Percentiles rank a stretch among this genome's conserved stretches.
These are phyloP conservation scores for Huntiella moniliformis DNA, from an alignment of 2,329 filamentous ascomycete genomes.

Conservation along the genomic window DNA sequence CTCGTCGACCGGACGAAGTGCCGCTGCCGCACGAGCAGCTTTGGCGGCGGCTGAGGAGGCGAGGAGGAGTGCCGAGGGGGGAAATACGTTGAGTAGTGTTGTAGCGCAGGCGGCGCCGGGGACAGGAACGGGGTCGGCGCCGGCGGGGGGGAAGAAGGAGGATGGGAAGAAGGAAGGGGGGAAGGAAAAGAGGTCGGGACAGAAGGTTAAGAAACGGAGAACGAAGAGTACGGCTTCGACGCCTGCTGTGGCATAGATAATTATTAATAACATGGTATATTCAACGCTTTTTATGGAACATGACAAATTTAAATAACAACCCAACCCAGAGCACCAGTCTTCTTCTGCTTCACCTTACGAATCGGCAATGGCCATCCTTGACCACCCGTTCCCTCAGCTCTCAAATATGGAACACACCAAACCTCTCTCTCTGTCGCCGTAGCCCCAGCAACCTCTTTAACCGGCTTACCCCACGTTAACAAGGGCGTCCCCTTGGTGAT, in stretches of 20 bases:
- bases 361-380: constrained; percentile 71
- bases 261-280: no score
- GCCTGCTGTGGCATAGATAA: background rate
- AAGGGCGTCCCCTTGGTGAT: constrained; percentile 74
- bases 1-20: constrained; percentile 32
- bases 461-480: constrained; percentile 70
- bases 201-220: constrained; percentile 2
- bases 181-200: constrained; percentile 17
- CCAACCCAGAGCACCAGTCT: constrained; percentile 56
- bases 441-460: constrained; percentile 52
- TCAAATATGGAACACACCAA: constrained; percentile 63
- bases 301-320: constrained; percentile 33
- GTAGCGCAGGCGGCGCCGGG: background rate
- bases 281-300: background rate
- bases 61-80: background rate
- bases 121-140: background rate
- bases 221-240: background rate
- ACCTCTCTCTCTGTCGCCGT: constrained; percentile 41
- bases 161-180: constrained; percentile 18
- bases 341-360: constrained; percentile 67
- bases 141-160: constrained; percentile 12
- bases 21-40: constrained; percentile 21
- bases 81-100: background rate
- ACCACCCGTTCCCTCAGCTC: constrained; percentile 45
- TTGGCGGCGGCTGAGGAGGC: constrained; percentile 5